phyloP scores from a whole-genome alignment of 768 basidiomycete genomes.

The Mycena latifolia region DNA sequence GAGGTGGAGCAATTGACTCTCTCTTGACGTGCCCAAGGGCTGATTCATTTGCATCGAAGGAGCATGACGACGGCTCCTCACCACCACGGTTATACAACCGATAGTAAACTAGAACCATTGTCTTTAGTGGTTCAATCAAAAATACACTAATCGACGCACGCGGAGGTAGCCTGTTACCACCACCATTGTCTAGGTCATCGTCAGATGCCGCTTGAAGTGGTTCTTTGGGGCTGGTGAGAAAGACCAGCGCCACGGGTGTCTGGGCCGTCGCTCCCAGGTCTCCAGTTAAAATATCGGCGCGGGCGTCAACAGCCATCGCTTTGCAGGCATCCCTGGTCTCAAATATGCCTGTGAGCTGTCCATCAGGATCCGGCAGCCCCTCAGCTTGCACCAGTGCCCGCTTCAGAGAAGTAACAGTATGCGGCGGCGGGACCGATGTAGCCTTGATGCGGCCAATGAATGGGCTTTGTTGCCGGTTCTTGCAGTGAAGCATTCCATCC shows the following conservation, averaged over 20 bases:
- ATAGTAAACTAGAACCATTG: conserved; percentile 12
- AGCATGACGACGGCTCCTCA: not conserved
- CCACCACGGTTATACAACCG: not conserved
- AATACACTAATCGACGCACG: not conserved
- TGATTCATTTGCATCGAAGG: conserved; percentile 1
- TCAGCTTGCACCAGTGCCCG: conserved; percentile 14
- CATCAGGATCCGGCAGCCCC: not conserved
- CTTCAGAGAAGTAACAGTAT: conserved; percentile 8
- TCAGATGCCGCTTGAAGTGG: not conserved
- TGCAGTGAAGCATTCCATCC: too few relatives aligned
- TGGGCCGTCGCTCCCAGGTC: conserved; percentile 15
- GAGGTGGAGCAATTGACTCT: conserved; percentile 2
- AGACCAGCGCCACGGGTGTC: conserved; percentile 2
- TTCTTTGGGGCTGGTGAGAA: not conserved
- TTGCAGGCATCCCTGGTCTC: not conserved
- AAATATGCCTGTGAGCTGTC: not conserved
- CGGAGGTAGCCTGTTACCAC: not conserved
- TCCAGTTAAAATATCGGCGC: not conserved
- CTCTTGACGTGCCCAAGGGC: not conserved
- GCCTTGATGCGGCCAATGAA: conserved; percentile 15
- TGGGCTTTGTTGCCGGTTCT: not conserved
- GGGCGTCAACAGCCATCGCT: not conserved
- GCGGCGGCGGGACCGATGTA: conserved; percentile 13
- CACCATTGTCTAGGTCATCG: not conserved
- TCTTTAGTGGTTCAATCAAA: not conserved